A percentile compares a stretch with the other conserved stretches of the same genome.
Conservation (phyloP, 2,329 filamentous ascomycete genomes). For the Fusarium nelsonii region DNA sequence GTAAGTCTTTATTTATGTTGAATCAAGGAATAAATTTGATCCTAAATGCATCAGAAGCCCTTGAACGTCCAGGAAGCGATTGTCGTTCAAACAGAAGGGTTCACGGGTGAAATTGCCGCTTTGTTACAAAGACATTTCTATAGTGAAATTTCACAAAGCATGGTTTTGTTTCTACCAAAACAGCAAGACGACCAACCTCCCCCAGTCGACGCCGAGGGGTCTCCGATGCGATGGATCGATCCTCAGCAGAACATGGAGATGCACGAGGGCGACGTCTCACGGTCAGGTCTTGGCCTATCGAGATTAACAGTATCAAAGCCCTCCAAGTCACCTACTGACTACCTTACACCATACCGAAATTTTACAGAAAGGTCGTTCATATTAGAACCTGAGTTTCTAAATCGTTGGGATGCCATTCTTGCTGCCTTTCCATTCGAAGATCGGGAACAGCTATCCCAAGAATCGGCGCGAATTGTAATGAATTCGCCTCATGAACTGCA, state of each 20-base stretch:
- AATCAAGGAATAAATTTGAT: fast-evolving
- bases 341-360: not conserved
- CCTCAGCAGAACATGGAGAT: fast-evolving
- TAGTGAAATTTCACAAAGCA: not conserved
- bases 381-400: not conserved
- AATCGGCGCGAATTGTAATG: fast-evolving
- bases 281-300: not conserved
- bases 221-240: not conserved
- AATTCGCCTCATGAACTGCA: too few species aligned
- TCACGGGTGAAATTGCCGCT: fast-evolving
- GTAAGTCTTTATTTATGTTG: fast-evolving
- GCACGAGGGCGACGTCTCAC: not conserved
- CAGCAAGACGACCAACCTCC: fast-evolving
- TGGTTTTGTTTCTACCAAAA: not conserved
- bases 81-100: fast-evolving
- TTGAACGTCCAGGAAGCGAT: not conserved
- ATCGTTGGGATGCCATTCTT: not conserved
- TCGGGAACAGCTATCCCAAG: not conserved
- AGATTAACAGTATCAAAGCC: fast-evolving
- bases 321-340: fast-evolving
- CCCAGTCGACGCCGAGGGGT: fast-evolving
- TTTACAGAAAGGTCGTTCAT: too few species aligned
- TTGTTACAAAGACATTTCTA: not conserved
- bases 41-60: not conserved
- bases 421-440: fast-evolving